Percentiles rank a stretch among this genome's conserved stretches.
Evolutionary conservation across 371 early-diverging fungal genomes (phyloP).

Genomic region (Cokeromyces recurvatus): DNA sequence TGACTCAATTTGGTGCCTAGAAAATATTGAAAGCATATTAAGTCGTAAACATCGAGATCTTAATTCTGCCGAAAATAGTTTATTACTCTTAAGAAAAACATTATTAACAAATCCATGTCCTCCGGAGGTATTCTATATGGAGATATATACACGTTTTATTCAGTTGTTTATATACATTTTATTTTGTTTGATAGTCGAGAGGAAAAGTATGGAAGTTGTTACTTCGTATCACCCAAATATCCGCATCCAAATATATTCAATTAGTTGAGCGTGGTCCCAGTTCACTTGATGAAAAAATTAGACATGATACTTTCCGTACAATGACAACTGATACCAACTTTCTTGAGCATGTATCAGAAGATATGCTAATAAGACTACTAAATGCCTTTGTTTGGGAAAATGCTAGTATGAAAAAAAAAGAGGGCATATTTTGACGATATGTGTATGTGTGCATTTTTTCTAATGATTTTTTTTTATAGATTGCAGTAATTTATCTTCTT

Average conservation of each 20-base stretch:
- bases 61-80: constrained; percentile 20
- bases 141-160: background rate
- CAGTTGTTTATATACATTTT: background rate
- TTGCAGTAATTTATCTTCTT: too few species aligned
- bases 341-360: constrained; percentile 67
- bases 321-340: constrained; percentile 81
- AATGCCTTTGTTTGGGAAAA: constrained; percentile 83
- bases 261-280: constrained; percentile 72
- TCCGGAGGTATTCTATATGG: constrained; percentile 15
- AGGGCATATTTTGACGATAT: too few species aligned
- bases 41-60: constrained; percentile 7
- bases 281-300: constrained; percentile 72
- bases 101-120: constrained; percentile 17
- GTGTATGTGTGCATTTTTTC: background rate
- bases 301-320: constrained; percentile 88
- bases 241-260: constrained; percentile 71
- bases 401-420: constrained; percentile 42
- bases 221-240: constrained; percentile 71
- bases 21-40: constrained; percentile 13
- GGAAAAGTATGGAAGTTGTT: constrained; percentile 77
- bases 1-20: constrained; percentile 5
- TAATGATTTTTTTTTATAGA: background rate
- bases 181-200: constrained; percentile 20
- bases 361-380: constrained; percentile 73
- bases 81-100: constrained; percentile 10